Evolutionary conservation across 805 yeast genomes (phyloP).

Genomic region (Saturnispora zaruensis): DNA sequence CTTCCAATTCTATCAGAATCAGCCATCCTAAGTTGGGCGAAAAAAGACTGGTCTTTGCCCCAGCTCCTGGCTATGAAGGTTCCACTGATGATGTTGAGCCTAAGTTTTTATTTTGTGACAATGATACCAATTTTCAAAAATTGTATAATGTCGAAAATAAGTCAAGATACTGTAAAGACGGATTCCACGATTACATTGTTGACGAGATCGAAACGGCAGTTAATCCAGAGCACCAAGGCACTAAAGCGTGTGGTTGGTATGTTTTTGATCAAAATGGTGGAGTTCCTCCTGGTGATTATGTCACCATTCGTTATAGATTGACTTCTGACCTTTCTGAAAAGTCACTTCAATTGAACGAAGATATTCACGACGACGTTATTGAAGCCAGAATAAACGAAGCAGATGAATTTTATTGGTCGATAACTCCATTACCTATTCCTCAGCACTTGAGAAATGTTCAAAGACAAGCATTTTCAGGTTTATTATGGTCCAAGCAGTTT

Average conservation of each 20-base stretch:
- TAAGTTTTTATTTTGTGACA: conserved; percentile 72
- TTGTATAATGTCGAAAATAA: conserved; percentile 59
- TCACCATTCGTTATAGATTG: conserved; percentile 71
- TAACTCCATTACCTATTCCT: conserved; percentile 75
- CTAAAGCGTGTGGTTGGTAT: conserved; percentile 81
- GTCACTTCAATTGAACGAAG: conserved; percentile 50
- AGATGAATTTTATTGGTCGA: conserved; percentile 84
- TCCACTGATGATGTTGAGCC: conserved; percentile 65
- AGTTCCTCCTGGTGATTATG: conserved; percentile 81
- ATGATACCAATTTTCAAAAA: conserved; percentile 69
- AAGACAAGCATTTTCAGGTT: conserved; percentile 90
- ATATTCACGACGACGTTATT: conserved; percentile 59
- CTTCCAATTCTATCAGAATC: conserved; percentile 44
- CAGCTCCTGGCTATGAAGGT: conserved; percentile 68
- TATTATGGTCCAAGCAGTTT: conserved; percentile 89
- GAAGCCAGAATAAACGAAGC: conserved; percentile 77
- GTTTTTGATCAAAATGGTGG: conserved; percentile 68
- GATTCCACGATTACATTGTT: conserved; percentile 77
- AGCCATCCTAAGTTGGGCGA: conserved; percentile 64
- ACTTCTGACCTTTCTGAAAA: conserved; percentile 27
- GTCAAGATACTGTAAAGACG: conserved; percentile 67
- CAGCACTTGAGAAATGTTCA: conserved; percentile 76
- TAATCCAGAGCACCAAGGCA: conserved; percentile 66
- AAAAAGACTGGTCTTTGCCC: conserved; percentile 62
- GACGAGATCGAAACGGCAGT: conserved; percentile 50